Evolutionary conservation across 1,139 yeast genomes (phyloP).

Genomic region (Suzukiozyma palmioleophila): DNA sequence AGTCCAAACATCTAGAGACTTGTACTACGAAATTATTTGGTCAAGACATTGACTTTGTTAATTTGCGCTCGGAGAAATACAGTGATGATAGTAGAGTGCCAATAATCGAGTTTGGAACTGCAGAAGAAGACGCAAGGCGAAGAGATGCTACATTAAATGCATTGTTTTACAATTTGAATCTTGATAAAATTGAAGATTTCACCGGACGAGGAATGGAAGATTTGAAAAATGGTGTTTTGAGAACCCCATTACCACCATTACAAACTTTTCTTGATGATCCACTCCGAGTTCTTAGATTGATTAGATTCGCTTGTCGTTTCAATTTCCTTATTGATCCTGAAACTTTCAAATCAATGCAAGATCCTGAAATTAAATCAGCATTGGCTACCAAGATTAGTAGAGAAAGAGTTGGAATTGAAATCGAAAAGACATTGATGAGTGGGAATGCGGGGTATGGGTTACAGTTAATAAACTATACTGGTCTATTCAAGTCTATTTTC

Average conservation of each 20-base stretch:
- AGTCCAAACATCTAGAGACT: constrained; percentile 92
- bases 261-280: constrained; percentile 94
- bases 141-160: constrained; percentile 96
- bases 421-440: constrained; percentile 69
- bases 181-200: constrained; percentile 71
- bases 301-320: constrained; percentile 82
- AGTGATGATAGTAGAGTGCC: constrained; percentile 84
- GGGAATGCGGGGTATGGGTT: constrained; percentile 63
- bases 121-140: constrained; percentile 84
- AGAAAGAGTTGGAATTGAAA: constrained; percentile 86
- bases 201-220: constrained; percentile 75
- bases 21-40: constrained; percentile 86
- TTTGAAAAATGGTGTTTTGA: constrained; percentile 59
- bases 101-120: constrained; percentile 72
- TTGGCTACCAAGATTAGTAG: constrained; percentile 74
- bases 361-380: constrained; percentile 51
- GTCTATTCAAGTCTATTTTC: constrained; percentile 59
- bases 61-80: constrained; percentile 82
- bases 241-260: constrained; percentile 84
- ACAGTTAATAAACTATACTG: constrained; percentile 49
- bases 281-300: constrained; percentile 73
- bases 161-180: constrained; percentile 74
- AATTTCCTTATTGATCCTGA: constrained; percentile 59
- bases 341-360: constrained; percentile 64
- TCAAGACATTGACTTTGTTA: constrained; percentile 86